Evolutionary conservation across 2,329 filamentous ascomycete genomes (phyloP).

Genomic region (Alternaria solani): DNA sequence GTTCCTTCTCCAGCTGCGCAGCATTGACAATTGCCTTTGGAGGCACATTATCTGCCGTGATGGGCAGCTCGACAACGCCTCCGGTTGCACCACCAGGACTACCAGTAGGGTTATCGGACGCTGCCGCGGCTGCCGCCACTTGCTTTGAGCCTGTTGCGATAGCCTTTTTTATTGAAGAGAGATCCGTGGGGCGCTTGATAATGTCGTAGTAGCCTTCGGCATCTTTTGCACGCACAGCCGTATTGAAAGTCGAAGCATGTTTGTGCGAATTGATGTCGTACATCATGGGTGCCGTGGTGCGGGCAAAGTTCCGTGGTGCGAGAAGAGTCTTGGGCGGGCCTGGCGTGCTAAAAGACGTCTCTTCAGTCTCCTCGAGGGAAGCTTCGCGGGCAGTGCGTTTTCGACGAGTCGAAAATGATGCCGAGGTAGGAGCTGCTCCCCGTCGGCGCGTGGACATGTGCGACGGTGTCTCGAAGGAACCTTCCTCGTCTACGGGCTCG

Average conservation of each 20-base stretch:
- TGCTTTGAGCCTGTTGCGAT: constrained; percentile 64
- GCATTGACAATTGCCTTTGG: constrained; percentile 93
- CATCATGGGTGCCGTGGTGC: constrained; percentile 59
- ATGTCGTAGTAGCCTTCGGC: constrained; percentile 62
- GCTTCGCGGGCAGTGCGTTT: constrained; percentile 51
- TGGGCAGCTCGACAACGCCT: constrained; percentile 60
- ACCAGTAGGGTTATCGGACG: constrained; percentile 64
- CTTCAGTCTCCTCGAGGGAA: constrained; percentile 44
- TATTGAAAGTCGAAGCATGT: constrained; percentile 60
- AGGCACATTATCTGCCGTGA: constrained; percentile 79
- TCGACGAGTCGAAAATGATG: constrained; percentile 50
- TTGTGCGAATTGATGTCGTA: constrained; percentile 62
- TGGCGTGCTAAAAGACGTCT: constrained; percentile 35
- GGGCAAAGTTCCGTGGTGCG: constrained; percentile 59
- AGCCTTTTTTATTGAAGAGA: constrained; percentile 60
- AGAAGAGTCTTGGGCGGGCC: constrained; percentile 47
- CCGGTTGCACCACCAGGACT: constrained; percentile 65
- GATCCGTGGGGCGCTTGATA: constrained; percentile 60
- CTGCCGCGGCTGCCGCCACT: constrained; percentile 58
- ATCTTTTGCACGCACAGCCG: constrained; percentile 59
- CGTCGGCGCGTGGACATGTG: constrained; percentile 45
- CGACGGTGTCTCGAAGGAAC: constrained; percentile 33
- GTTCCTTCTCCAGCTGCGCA: constrained; percentile 87
- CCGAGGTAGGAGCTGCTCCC: constrained; percentile 24
- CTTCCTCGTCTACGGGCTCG: constrained; percentile 51